Conservation (phyloP, 2,329 filamentous ascomycete genomes). For the Sarocladium strictum region DNA sequence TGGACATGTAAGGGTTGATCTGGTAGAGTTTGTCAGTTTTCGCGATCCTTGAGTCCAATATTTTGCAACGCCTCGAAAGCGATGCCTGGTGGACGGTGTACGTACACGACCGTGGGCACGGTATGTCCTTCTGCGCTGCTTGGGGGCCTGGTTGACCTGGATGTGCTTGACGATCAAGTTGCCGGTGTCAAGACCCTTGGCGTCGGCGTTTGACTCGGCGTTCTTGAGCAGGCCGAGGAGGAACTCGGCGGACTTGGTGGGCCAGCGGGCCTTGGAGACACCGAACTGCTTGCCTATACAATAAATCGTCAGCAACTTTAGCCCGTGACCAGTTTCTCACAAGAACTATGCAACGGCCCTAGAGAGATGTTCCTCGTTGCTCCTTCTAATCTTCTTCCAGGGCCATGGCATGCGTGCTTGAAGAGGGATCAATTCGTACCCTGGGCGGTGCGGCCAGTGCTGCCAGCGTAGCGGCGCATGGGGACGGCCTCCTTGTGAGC, state of each 20-base stretch:
- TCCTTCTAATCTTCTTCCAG: neutral
- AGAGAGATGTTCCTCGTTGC: neutral
- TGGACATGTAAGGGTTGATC: slow-evolving; percentile 99
- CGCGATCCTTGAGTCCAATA: neutral
- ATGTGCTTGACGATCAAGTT: slow-evolving; percentile 99
- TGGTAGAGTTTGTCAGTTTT: slow-evolving; percentile 35
- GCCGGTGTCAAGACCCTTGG: slow-evolving; percentile 94
- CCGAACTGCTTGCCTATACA: slow-evolving; percentile 94
- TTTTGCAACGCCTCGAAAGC: neutral
- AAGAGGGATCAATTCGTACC: slow-evolving; percentile 63
- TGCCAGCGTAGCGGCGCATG: slow-evolving; percentile 95
- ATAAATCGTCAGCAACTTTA: slow-evolving; percentile 20
- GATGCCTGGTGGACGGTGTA: slow-evolving; percentile 23
- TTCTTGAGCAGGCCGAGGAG: slow-evolving; percentile 96
- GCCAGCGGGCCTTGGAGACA: slow-evolving; percentile 97
- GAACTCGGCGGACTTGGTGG: slow-evolving; percentile 98
- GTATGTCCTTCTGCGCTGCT: slow-evolving; percentile 99
- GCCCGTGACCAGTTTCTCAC: neutral
- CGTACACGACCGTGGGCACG: slow-evolving; percentile 99
- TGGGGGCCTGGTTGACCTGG: slow-evolving; percentile 99
- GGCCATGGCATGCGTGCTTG: neutral
- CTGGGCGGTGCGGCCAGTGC: slow-evolving; percentile 94
- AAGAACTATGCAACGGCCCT: neutral
- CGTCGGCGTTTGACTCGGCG: slow-evolving; percentile 93
- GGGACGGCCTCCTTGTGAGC: slow-evolving; percentile 96